phyloP scores from a whole-genome alignment of 1,284 basidiomycete genomes.

The Ustilago cynodontis region DNA sequence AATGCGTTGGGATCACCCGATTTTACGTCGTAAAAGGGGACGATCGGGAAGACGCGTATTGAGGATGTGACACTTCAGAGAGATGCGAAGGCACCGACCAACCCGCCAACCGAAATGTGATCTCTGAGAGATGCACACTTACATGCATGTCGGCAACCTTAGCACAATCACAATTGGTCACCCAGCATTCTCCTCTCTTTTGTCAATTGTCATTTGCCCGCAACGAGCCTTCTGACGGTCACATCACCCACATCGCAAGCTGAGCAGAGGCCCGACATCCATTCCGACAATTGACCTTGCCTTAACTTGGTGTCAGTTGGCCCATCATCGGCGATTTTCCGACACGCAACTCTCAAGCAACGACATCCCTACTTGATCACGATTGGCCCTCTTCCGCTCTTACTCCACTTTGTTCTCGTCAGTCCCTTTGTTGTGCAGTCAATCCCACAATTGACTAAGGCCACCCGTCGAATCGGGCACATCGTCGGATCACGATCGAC shows the following conservation, averaged over 20 bases:
- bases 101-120: conserved; percentile 12
- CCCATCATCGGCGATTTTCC: not conserved
- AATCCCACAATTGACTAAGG: too few relatives aligned
- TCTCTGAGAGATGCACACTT: conserved; percentile 13
- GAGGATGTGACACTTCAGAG: conserved; percentile 7
- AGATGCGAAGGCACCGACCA: conserved; percentile 5
- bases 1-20: conserved; percentile 24
- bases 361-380: not conserved
- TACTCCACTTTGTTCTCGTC: too few relatives aligned
- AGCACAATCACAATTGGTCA: too few relatives aligned
- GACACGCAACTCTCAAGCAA: not conserved
- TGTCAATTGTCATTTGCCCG: conserved; percentile 1
- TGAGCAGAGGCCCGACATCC: not conserved
- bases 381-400: not conserved
- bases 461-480: too few relatives aligned
- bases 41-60: conserved; percentile 24
- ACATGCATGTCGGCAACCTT: conserved; percentile 3
- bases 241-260: conserved; percentile 1
- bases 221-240: not conserved
- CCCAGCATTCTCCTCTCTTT: not conserved
- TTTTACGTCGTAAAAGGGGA: not conserved
- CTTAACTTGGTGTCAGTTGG: not conserved
- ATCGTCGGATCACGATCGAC: not conserved
- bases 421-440: too few relatives aligned
- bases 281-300: not conserved